Evolutionary conservation across 1,284 basidiomycete species (phyloP).

Genomic region (Tausonia pullulans): DNA sequence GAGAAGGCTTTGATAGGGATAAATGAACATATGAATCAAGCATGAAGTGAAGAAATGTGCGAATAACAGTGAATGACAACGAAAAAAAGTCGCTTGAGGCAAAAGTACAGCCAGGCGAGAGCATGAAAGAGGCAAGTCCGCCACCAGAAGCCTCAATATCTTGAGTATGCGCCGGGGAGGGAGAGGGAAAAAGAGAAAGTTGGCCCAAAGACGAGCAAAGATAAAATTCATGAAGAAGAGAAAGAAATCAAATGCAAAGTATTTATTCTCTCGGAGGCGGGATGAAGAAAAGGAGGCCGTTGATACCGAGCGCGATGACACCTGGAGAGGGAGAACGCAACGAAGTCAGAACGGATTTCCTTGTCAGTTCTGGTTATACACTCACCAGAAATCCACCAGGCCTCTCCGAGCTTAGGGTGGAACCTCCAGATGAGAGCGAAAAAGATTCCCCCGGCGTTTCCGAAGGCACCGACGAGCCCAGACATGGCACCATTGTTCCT

Average conservation of each 20-base stretch:
- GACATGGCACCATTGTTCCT: constrained; percentile 25
- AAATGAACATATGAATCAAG: no score
- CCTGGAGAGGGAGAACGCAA: neutral
- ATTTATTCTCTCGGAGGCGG: constrained; percentile 2
- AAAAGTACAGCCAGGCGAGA: no score
- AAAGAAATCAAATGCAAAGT: neutral
- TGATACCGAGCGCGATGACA: constrained; percentile 11
- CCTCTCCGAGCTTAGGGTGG: constrained; percentile 29
- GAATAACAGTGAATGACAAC: no score
- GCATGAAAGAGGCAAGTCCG: no score
- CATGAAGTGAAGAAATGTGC: no score
- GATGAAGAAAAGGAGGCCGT: constrained; percentile 4
- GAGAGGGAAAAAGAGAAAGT: neutral
- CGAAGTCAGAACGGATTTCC: neutral
- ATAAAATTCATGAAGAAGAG: neutral
- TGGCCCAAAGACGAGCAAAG: neutral
- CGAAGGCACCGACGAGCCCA: constrained; percentile 45
- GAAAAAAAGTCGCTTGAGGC: no score
- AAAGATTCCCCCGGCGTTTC: constrained; percentile 46
- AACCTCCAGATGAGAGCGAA: constrained; percentile 46
- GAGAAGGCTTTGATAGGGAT: no score
- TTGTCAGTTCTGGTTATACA: neutral
- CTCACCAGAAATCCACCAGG: constrained; percentile 1
- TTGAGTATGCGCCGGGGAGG: no score
- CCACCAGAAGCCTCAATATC: no score